Percentiles rank a stretch among this genome's conserved stretches.
These are phyloP conservation scores for Craterostigma plantagineum DNA, from an alignment of 257 asterid genomes.

Conservation along the genomic window DNA sequence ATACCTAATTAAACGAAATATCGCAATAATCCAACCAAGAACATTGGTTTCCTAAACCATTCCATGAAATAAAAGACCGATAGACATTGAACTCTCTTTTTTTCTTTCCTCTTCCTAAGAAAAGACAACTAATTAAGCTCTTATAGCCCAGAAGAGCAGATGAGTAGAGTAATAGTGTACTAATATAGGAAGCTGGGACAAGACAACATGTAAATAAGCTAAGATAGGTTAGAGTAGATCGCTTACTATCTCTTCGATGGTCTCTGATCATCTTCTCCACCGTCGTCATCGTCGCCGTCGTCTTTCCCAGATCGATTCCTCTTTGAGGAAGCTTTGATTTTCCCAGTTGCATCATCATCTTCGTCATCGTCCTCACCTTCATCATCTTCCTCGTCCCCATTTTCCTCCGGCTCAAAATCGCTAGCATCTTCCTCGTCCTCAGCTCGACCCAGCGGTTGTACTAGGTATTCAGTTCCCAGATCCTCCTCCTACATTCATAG, in stretches of 20 bases:
- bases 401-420: constrained; percentile 73
- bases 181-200: too few species aligned
- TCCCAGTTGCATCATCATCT: constrained; percentile 1
- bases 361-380: constrained; percentile 22
- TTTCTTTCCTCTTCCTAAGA: too few species aligned
- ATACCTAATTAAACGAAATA: too few species aligned
- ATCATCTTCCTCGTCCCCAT: constrained; percentile 32
- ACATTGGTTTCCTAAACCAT: too few species aligned
- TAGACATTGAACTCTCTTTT: too few species aligned
- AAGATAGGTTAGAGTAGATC: too few species aligned
- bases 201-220: too few species aligned
- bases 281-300: constrained; percentile 23
- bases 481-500: constrained; percentile 57
- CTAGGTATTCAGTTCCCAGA: constrained; percentile 76
- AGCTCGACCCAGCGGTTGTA: constrained; percentile 52
- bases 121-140: too few species aligned
- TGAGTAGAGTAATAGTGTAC: too few species aligned
- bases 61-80: too few species aligned
- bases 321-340: constrained; percentile 18
- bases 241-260: constrained; percentile 1
- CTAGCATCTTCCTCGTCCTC: constrained; percentile 88
- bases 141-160: too few species aligned
- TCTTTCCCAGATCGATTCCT: constrained; percentile 58
- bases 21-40: too few species aligned
- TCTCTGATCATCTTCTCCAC: constrained; percentile 1